Percentiles rank a stretch among this genome's conserved stretches.
Conservation (phyloP, 2,329 filamentous ascomycete species). For the Coniella lustricola region DNA sequence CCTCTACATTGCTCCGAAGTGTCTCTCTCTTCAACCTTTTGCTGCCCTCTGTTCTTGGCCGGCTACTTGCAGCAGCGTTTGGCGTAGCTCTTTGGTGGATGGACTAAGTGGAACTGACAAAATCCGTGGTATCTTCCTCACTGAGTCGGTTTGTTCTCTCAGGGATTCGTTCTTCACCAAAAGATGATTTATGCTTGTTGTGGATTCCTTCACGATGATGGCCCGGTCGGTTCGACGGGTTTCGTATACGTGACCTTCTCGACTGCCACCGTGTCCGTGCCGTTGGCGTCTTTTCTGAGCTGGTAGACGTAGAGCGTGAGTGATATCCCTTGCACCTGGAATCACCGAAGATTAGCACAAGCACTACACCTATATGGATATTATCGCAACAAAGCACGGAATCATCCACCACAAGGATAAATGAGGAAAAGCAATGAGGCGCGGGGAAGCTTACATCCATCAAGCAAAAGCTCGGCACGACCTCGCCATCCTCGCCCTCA, state of each 20-base stretch:
- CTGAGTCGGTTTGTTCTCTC: no score
- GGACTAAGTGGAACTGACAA: no score
- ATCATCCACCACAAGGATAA: no score
- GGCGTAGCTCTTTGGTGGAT: no score
- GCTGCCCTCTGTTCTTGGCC: no score
- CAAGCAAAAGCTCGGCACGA: conserved; percentile 85
- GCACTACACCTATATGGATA: not conserved
- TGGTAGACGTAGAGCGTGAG: conserved; percentile 94
- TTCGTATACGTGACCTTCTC: conserved; percentile 85
- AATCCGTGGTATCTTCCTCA: no score
- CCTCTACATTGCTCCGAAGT: no score
- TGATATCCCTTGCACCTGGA: conserved; percentile 91
- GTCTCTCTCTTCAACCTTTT: no score
- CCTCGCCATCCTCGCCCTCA: conserved; percentile 61
- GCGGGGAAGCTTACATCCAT: conserved; percentile 97
- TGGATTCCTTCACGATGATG: conserved; percentile 34
- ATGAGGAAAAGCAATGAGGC: not conserved
- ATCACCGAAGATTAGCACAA: not conserved
- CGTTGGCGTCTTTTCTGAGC: conserved; percentile 68
- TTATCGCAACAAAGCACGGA: no score
- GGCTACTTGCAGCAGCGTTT: no score
- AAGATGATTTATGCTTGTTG: not conserved
- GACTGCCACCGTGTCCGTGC: conserved; percentile 71
- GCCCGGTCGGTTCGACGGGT: conserved; percentile 52
- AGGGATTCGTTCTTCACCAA: not conserved